A percentile compares a stretch with the other conserved stretches of the same genome.
Evolutionary conservation across 2,329 filamentous ascomycete species (phyloP).

Genomic region (Microdochium trichocladiopsis): DNA sequence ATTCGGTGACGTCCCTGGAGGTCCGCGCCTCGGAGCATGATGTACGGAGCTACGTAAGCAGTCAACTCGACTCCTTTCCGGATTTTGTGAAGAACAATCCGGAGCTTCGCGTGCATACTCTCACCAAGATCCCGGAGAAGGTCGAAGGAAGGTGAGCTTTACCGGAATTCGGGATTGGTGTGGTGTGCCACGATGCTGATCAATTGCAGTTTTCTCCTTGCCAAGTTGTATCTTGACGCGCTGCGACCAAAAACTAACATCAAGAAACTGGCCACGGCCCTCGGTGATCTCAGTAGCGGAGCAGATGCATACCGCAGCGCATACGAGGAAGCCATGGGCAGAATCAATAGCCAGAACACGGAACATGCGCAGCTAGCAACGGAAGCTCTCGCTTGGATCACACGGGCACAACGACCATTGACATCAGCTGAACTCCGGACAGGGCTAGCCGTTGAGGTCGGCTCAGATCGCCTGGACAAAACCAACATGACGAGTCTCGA

Average conservation of each 20-base stretch:
- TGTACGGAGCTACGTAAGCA: neutral
- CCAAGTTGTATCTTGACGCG: neutral
- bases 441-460: neutral
- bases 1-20: neutral
- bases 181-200: neutral
- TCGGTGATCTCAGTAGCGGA: neutral
- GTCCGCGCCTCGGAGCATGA: neutral
- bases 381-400: neutral
- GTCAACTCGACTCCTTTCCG: neutral
- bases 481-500: neutral
- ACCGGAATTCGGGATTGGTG: neutral
- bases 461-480: neutral
- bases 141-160: neutral
- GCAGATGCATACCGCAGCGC: neutral
- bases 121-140: neutral
- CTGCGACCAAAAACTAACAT: neutral
- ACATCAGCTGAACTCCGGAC: neutral
- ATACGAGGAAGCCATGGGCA: neutral
- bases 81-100: neutral
- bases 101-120: neutral
- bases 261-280: neutral
- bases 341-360: neutral
- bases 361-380: neutral
- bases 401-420: neutral
- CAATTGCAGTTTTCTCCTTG: neutral